Conservation (phyloP, 768 basidiomycete species). For the Collybiopsis luxurians region DNA sequence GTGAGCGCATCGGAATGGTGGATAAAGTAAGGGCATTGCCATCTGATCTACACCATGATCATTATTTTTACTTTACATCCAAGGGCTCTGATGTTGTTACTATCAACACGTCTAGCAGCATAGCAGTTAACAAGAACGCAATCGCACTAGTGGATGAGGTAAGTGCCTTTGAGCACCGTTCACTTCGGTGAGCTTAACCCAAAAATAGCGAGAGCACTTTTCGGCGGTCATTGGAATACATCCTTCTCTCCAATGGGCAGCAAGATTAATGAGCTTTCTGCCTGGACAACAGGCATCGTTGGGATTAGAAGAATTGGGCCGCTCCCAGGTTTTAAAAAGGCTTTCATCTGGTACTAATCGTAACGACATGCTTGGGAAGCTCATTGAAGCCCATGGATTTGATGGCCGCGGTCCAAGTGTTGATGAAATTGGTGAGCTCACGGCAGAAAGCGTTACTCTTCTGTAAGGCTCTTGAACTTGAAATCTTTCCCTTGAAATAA, state of each 20-base stretch:
- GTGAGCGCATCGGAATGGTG: constrained; percentile 30
- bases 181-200: not conserved
- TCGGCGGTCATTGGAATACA: constrained; percentile 26
- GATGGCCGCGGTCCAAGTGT: constrained; percentile 2
- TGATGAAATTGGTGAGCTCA: constrained; percentile 22
- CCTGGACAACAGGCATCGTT: constrained; percentile 19
- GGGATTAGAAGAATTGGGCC: constrained; percentile 19
- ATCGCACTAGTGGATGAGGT: constrained; percentile 25
- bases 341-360: constrained; percentile 15
- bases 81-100: not conserved
- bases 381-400: constrained; percentile 18
- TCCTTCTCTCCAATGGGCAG: constrained; percentile 17
- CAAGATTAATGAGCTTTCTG: constrained; percentile 24
- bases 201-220: constrained; percentile 25
- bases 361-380: constrained; percentile 25
- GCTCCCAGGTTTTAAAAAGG: constrained; percentile 21
- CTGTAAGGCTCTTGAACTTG: constrained; percentile 18
- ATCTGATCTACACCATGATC: not conserved
- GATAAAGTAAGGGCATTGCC: constrained; percentile 10
- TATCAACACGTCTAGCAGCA: no score
- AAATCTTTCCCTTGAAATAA: not conserved
- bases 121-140: not conserved
- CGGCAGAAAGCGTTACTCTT: constrained; percentile 25
- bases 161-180: not conserved
- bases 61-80: not conserved